Evolutionary conservation across 306 rosid genomes (phyloP), one percentile per base, ranked within the genome.

Genomic region (Astragalus membranaceus): DNA sequence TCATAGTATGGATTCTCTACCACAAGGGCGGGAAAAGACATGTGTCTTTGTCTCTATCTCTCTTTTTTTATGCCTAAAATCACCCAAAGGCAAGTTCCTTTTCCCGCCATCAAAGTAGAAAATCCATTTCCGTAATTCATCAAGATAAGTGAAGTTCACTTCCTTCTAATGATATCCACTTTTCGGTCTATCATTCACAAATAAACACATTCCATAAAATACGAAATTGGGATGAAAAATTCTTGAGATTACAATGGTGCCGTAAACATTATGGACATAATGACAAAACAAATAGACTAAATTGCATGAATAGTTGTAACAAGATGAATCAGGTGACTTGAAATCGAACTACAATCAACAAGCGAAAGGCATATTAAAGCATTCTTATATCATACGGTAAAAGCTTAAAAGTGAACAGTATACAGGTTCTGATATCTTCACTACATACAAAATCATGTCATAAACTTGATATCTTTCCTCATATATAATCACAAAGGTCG

Each of bases 371-470:
- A 70, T 59, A 75, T 52, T 37, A 59, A 70, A 71, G 56, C 70
- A 67, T 52, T 66, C 76, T 52, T 59, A 53, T 66, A 71, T 72
- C 37, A 72, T 51, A 75, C 37, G 46, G 73, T 70, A 61, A 67
- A 79, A 71, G 52, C 80, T 52, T 68, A 59, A 39, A 52, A 39
- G 67, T 64, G 78, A 23, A 52, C 7, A 69, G 62, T 32, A 71
- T 67, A 51, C 13, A 75, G 52, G 53, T 75, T 66, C 57, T 58
- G 46, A 77, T 64, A 69, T 67, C 70, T 83, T 75, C 20, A 75
- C 83, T 83, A 69, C 80, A 74, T 86, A 74, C 86, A 79, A 79
- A 82, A 62, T 80, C 77, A 74, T 67, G 77, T 37, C 84, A 76
- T 57, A 36, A 53, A 76, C 57, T 26, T 68, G 63, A 79, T 72